Evolutionary conservation across 1,284 basidiomycete genomes (phyloP).

Genomic region (Ceratobasidium sp.): DNA sequence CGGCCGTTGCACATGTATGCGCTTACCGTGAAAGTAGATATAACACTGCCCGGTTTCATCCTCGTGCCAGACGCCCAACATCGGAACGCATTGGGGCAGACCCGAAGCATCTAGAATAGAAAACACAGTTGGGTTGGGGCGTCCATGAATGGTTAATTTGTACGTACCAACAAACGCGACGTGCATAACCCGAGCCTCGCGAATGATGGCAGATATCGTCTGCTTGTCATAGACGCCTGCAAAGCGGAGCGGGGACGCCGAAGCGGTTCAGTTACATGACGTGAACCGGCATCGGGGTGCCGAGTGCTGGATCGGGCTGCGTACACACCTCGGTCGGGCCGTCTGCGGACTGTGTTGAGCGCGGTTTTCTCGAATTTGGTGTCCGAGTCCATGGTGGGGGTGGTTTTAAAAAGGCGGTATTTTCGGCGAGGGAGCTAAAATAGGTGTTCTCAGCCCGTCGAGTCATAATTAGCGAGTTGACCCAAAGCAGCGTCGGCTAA

Average conservation of each 20-base stretch:
- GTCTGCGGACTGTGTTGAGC: constrained; percentile 38
- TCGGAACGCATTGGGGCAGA: constrained; percentile 52
- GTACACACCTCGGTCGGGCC: constrained; percentile 32
- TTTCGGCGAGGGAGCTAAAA: not conserved
- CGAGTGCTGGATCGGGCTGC: not conserved
- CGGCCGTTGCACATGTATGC: not conserved
- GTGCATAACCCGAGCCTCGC: constrained; percentile 50
- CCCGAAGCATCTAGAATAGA: constrained; percentile 48
- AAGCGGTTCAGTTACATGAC: not conserved
- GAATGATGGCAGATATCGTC: constrained; percentile 49
- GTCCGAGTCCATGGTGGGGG: constrained; percentile 7
- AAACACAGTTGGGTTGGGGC: not conserved
- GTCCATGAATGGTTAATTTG: not conserved
- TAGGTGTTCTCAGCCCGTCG: constrained; percentile 1
- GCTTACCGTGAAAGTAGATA: constrained; percentile 50
- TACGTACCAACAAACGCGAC: constrained; percentile 49
- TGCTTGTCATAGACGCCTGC: constrained; percentile 40
- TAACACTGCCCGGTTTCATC: constrained; percentile 50
- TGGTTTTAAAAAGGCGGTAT: not conserved
- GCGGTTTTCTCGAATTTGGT: constrained; percentile 41
- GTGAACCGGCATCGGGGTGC: not conserved
- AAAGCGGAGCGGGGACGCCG: constrained; percentile 15
- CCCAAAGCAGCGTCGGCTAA: not conserved
- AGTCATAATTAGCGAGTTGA: not conserved
- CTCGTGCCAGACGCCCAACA: constrained; percentile 51